phyloP scores from a whole-genome alignment of 208 protist species.

The Herpetomonas muscarum region DNA sequence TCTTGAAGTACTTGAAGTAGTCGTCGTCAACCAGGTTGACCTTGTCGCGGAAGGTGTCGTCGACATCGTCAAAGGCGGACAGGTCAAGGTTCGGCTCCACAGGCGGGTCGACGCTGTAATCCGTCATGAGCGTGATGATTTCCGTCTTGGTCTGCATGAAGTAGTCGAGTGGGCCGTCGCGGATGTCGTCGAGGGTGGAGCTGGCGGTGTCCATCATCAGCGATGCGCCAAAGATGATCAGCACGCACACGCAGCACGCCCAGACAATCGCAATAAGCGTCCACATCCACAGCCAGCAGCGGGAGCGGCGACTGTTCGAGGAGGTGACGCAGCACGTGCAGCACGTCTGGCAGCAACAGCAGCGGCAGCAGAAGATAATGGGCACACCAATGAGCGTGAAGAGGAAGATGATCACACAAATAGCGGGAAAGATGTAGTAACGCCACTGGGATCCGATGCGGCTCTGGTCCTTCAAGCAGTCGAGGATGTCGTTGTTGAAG shows the following conservation, averaged over 20 bases:
- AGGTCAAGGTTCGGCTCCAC: slow-evolving; percentile 20
- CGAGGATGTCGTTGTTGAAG: slow-evolving; percentile 42
- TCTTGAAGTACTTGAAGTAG: slow-evolving; percentile 66
- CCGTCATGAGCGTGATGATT: slow-evolving; percentile 30
- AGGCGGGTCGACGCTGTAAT: slow-evolving; percentile 28
- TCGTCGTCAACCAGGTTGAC: slow-evolving; percentile 24
- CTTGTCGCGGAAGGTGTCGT: slow-evolving; percentile 16
- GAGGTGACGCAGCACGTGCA: slow-evolving; percentile 16
- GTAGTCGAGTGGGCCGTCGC: slow-evolving; percentile 37
- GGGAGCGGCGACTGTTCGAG: slow-evolving; percentile 19
- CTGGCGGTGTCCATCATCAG: slow-evolving; percentile 24
- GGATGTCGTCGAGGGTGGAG: slow-evolving; percentile 24
- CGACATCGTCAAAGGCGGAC: slow-evolving; percentile 36
- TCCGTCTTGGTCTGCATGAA: slow-evolving; percentile 30
- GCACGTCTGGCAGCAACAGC: slow-evolving; percentile 31
- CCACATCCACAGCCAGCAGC: slow-evolving; percentile 71
- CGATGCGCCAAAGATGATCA: slow-evolving; percentile 56
- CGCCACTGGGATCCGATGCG: slow-evolving; percentile 47
- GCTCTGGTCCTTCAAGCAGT: slow-evolving; percentile 44
- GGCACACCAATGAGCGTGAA: slow-evolving; percentile 51
- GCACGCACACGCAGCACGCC: slow-evolving; percentile 40
- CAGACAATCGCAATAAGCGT: slow-evolving; percentile 43
- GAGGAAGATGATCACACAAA: slow-evolving; percentile 49
- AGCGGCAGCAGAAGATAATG: slow-evolving; percentile 49
- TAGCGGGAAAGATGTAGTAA: slow-evolving; percentile 52